Conservation (phyloP, 2,329 filamentous ascomycete species). For the Acrodontium crateriforme region DNA sequence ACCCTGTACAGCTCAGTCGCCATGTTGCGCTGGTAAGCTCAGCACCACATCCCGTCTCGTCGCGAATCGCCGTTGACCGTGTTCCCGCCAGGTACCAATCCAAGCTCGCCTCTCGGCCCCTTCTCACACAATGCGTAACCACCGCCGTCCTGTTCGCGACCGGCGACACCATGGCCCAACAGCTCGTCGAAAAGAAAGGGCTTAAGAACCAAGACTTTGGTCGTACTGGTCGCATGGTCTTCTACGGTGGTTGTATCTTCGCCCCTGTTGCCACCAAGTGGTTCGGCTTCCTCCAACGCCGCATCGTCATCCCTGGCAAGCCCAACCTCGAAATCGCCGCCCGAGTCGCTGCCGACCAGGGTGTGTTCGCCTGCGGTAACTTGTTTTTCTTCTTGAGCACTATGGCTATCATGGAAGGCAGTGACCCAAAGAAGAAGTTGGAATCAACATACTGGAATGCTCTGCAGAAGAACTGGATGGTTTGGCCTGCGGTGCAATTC, state of each 20-base stretch:
- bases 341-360: constrained; percentile 69
- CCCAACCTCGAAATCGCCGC: constrained; percentile 58
- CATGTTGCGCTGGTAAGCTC: constrained; percentile 29
- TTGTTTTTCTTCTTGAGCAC: constrained; percentile 67
- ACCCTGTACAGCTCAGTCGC: too few relatives aligned
- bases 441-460: constrained; percentile 55
- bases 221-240: constrained; percentile 63
- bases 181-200: constrained; percentile 72
- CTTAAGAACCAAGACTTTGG: constrained; percentile 55
- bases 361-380: constrained; percentile 70
- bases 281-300: constrained; percentile 65
- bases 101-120: constrained; percentile 63
- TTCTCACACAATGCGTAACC: constrained; percentile 82
- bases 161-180: constrained; percentile 83
- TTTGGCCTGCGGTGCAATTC: constrained; percentile 77
- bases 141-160: constrained; percentile 86
- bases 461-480: constrained; percentile 68
- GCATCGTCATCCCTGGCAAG: constrained; percentile 48
- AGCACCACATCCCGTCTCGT: constrained; percentile 11
- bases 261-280: constrained; percentile 77
- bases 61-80: too few relatives aligned
- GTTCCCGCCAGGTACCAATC: constrained; percentile 58
- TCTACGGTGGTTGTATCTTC: constrained; percentile 70
- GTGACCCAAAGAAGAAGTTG: constrained; percentile 53
- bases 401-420: constrained; percentile 49